Base-by-base conservation (phyloP, 2,329 filamentous ascomycete genomes). In the Penicillium brevicompactum region DNA sequence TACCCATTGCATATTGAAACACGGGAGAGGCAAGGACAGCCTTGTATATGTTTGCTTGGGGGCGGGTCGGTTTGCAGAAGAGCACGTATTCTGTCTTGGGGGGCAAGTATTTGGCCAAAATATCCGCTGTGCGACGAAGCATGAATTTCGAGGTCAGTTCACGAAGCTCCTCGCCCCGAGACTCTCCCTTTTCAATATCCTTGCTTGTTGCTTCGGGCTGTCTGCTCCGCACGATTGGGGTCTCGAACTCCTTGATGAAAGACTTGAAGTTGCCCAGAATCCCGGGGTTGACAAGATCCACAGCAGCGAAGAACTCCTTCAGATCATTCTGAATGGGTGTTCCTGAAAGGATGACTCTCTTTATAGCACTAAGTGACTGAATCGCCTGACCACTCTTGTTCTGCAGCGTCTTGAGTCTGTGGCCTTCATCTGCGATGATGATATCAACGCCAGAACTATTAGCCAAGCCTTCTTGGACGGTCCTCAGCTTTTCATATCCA, bases 311-410 rank as follows among this genome's bases (percentile, higher is more conserved):
- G 70, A 88, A 89, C 61, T 89, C 86, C 50, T 80, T 81, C 34
- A 89, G 71, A 60, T 89, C 86, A 56, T 89, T 89, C 66, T 89
- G 87, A 18, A 89, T 81, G 0, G 87, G 87, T 0, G 86, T 89
- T 0, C 86, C 86, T 1, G 85, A 87, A 4, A 89, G 73, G 51
- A 89, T 86, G 53, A 88, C 75, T 46, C 86, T 76, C 54, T 84
- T 78, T 44, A 82, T 76, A 2, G 86, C 86, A 61, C 83, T 85
- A 16, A 89, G 73, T 2, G 83, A 82, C 62, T 86, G 83, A 58
- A 89, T 88, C 2, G 86, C 86, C 55, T 82, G 78, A 30, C 85
- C 85, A 32, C 84, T 83, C 67, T 89, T 88, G 70, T 88, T 89
- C 67, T 87, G 85, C 8, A 86, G 81, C 1, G 86, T 88, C 71